These are phyloP conservation scores for Phialophora expanda DNA, from an alignment of 2,329 filamentous ascomycete genomes.

Conservation along the genomic window DNA sequence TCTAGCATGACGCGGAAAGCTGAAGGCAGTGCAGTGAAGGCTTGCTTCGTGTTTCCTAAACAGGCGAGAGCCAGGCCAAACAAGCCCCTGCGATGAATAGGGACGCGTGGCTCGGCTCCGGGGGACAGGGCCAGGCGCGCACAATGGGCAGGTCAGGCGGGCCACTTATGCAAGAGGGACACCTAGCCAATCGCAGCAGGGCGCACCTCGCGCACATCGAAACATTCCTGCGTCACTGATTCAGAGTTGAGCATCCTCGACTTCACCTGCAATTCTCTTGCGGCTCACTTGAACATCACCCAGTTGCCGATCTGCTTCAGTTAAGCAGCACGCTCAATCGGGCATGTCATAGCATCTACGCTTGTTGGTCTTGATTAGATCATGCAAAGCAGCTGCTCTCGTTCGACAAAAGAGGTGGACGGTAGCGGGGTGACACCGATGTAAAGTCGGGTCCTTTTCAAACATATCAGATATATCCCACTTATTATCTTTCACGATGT, in stretches of 20 bases:
- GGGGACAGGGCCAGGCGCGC: background rate
- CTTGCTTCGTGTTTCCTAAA: background rate
- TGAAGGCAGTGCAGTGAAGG: background rate
- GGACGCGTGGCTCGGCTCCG: constrained; percentile 7
- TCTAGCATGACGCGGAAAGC: constrained; percentile 6
- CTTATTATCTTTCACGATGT: constrained; percentile 65
- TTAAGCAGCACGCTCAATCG: background rate
- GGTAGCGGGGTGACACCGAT: constrained; percentile 20
- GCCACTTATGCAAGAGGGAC: background rate
- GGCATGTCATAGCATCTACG: constrained; percentile 31
- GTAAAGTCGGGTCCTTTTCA: constrained; percentile 15
- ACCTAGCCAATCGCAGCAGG: constrained; percentile 10
- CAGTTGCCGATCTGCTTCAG: constrained; percentile 9
- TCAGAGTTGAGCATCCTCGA: background rate
- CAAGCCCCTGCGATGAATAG: constrained; percentile 1
- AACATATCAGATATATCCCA: constrained; percentile 53
- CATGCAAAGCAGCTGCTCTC: constrained; percentile 32
- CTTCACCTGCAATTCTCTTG: background rate
- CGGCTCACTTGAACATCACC: constrained; percentile 7
- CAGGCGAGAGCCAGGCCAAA: background rate
- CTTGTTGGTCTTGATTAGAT: constrained; percentile 30
- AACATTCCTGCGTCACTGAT: constrained; percentile 16
- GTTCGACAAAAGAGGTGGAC: constrained; percentile 38
- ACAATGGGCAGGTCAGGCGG: constrained; percentile 16
- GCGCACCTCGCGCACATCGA: constrained; percentile 14